Conservation (phyloP, 2,329 filamentous ascomycete species). For the Fusarium staphyleae region DNA sequence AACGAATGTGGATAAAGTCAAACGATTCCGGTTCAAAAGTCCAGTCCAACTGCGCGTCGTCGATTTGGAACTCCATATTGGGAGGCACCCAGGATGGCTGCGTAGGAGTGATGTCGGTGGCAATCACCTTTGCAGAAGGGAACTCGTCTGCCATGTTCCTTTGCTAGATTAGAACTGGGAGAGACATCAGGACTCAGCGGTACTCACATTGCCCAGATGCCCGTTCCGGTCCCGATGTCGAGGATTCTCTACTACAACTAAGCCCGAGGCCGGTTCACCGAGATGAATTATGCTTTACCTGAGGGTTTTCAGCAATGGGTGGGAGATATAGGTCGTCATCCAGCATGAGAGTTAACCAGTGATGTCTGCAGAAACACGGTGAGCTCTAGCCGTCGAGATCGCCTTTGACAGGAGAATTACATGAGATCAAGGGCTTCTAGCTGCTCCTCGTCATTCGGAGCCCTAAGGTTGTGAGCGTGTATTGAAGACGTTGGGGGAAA, state of each 20-base stretch:
- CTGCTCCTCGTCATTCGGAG: constrained; percentile 35
- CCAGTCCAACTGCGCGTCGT: constrained; percentile 53
- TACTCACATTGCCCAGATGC: constrained; percentile 36
- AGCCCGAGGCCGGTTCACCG: not conserved
- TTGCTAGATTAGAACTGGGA: not conserved
- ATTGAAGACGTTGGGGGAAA: accelerated
- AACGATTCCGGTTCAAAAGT: constrained; percentile 43
- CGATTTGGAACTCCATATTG: constrained; percentile 49
- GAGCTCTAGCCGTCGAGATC: not conserved
- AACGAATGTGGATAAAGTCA: constrained; percentile 46
- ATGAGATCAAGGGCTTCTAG: constrained; percentile 38
- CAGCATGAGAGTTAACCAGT: constrained; percentile 36
- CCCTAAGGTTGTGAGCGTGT: constrained; percentile 16
- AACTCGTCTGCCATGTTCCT: constrained; percentile 36
- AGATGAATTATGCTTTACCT: constrained; percentile 1
- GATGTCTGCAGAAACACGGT: constrained; percentile 10
- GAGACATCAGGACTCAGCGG: accelerated
- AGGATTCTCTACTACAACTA: constrained; percentile 13
- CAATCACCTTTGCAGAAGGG: constrained; percentile 32
- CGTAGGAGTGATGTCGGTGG: constrained; percentile 31
- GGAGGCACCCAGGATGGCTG: constrained; percentile 42
- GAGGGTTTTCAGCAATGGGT: constrained; percentile 24
- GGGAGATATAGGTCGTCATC: constrained; percentile 32
- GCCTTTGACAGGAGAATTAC: constrained; percentile 3
- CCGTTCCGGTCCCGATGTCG: constrained; percentile 34